Base-by-base conservation (phyloP, 2,329 filamentous ascomycete species). In the Scedosporium dehoogii region DNA sequence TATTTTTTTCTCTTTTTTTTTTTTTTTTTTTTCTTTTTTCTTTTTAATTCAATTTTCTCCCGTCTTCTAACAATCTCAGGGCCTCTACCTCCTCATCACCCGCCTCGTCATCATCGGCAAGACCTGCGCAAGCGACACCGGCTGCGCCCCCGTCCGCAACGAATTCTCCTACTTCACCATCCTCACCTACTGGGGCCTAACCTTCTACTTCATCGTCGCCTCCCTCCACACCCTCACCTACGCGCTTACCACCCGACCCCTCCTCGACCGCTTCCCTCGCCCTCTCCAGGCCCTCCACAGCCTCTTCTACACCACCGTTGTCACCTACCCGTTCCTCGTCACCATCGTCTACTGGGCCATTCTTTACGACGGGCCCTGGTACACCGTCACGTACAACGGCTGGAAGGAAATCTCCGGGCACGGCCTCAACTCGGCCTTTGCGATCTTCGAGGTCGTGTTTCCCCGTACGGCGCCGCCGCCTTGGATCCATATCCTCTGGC, bases 151-250 rank as follows among this genome's bases (percentile, higher is more conserved):
- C 1, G 81, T 83, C 27, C 75, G 78, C 60, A 74, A 78, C 56
- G 81, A 81, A 56, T 94, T 96, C 77, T 90, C 86, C 68, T 96
- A 85, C 79, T 96, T 96, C 78, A 96, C 91, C 29, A 79, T 86
- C 69, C 78, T 94, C 63, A 90, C 88, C 9, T 94, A 88, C 79
- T 94, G 89, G 89, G 90, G 90, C 1, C 75, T 93, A 42, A 86
- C 83, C 25, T 93, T 92, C 76, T 96, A 96, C 79, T 87, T 88
- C 71, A 78, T 86, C 63, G 76, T 87, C 69, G 80, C 88, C 1
- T 79, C 87, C 18, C 65, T 84, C 18, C 90, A 96, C 76, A 91
- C 89, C 5, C 75, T 84, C 60, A 81, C 79, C 58, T 94, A 93
- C 75, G 81, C 82, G 12, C 73, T 76, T 51, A 75, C 75, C 29